Percentiles rank a stretch among this genome's conserved stretches.
phyloP scores from a whole-genome alignment of 1,139 yeast genomes.

The Martiniozyma asiatica region DNA sequence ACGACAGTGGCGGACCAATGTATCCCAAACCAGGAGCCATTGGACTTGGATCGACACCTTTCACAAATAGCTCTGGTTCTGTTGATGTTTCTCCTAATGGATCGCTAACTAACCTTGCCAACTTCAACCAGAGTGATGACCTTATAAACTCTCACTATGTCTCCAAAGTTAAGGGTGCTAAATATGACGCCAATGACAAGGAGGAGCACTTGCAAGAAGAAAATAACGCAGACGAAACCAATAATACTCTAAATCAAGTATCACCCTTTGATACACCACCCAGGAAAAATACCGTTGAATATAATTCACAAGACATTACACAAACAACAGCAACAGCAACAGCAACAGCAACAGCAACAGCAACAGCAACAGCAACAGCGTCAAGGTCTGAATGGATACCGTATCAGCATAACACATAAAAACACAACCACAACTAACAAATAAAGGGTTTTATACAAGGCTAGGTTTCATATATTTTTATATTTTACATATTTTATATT shows the following conservation, averaged over 20 bases:
- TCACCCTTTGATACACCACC: not conserved
- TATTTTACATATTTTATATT: slow-evolving; percentile 1
- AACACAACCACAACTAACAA: not conserved
- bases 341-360: not conserved
- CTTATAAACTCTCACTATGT: slow-evolving; percentile 1
- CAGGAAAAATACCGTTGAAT: not conserved
- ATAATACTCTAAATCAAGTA: too few relatives aligned
- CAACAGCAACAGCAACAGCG: too few relatives aligned
- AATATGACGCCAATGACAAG: too few relatives aligned
- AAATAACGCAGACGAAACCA: too few relatives aligned
- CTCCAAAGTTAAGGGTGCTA: too few relatives aligned
- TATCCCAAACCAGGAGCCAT: slow-evolving; percentile 6
- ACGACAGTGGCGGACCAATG: slow-evolving; percentile 6
- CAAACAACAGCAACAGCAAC: not conserved
- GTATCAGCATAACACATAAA: too few relatives aligned
- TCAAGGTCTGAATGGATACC: too few relatives aligned
- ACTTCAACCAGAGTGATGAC: not conserved
- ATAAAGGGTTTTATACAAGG: not conserved
- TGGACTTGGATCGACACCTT: not conserved
- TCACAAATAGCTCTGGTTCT: not conserved
- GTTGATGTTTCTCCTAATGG: not conserved
- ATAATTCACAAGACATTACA: not conserved
- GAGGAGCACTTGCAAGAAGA: too few relatives aligned
- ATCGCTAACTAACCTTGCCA: not conserved
- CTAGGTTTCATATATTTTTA: not conserved